These are phyloP conservation scores for Mitosporidium daphniae DNA, from an alignment of 371 early-diverging fungal species.

Conservation along the genomic window DNA sequence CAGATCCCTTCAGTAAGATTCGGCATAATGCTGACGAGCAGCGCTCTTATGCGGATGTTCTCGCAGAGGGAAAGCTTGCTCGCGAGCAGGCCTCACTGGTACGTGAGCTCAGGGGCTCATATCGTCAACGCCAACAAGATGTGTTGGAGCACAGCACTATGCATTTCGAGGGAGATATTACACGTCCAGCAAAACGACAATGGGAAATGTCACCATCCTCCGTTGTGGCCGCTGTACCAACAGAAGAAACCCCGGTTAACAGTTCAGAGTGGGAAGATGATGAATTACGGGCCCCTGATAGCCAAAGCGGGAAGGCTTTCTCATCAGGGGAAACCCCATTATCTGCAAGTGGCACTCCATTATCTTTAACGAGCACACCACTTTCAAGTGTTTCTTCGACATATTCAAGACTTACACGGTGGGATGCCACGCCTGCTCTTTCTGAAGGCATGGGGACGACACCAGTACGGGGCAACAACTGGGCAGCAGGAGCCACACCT, in stretches of 20 bases:
- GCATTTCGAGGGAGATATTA: too few species aligned
- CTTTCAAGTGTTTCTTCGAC: too few species aligned
- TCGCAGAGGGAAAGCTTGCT: conserved; percentile 42
- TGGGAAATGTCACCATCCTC: too few species aligned
- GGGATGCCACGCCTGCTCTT: too few species aligned
- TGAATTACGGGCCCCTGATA: too few species aligned
- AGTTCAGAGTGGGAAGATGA: conserved; percentile 24
- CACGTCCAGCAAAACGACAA: too few species aligned
- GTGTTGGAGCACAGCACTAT: conserved; percentile 48
- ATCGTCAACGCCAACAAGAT: conserved; percentile 15
- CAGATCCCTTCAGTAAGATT: conserved; percentile 27
- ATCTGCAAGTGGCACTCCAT: too few species aligned
- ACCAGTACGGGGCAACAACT: conserved; percentile 4
- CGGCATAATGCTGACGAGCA: conserved; percentile 10
- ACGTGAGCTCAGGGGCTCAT: conserved; percentile 8
- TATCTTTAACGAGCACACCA: too few species aligned
- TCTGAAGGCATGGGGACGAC: too few species aligned
- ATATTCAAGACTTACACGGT: too few species aligned
- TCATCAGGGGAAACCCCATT: too few species aligned
- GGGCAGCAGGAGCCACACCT: conserved; percentile 19
- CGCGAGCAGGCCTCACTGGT: conserved; percentile 25
- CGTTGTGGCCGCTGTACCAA: conserved; percentile 11
- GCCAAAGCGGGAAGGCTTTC: too few species aligned
- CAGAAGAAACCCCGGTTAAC: conserved; percentile 5
- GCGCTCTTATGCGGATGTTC: conserved; percentile 38